Evolutionary conservation across 2,329 filamentous ascomycete species (phyloP).

Genomic region (Thielaviopsis punctulata): DNA sequence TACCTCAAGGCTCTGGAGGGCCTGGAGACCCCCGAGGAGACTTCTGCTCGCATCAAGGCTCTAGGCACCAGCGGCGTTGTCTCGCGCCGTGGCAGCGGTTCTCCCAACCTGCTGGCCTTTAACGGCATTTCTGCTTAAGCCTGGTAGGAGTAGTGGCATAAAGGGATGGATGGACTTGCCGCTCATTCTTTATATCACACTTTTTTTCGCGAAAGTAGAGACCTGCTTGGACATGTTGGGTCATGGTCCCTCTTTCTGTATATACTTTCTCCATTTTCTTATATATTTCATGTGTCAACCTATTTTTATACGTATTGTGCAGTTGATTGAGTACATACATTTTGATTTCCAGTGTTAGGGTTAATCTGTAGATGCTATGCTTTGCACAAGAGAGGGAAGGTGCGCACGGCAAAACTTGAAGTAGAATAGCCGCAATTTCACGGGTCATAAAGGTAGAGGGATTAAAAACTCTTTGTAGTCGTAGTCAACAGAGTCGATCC

Average conservation of each 20-base stretch:
- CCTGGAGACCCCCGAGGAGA: slow-evolving; percentile 24
- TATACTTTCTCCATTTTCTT: not conserved
- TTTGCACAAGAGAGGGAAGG: not conserved
- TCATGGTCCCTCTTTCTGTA: too few species aligned
- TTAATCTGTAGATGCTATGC: not conserved
- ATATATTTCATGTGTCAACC: not conserved
- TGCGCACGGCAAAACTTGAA: not conserved
- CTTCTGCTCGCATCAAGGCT: slow-evolving; percentile 29
- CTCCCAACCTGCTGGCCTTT: slow-evolving; percentile 36
- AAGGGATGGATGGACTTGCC: too few species aligned
- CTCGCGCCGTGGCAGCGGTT: slow-evolving; percentile 24
- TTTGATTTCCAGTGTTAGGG: too few species aligned
- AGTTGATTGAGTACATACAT: too few species aligned
- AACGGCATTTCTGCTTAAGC: slow-evolving; percentile 23
- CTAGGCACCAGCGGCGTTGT: slow-evolving; percentile 26
- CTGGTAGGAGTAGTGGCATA: too few species aligned
- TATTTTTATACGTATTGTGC: not conserved
- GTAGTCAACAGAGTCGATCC: too few species aligned
- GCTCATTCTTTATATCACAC: too few species aligned
- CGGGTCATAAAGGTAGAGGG: too few species aligned
- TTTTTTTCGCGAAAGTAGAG: too few species aligned
- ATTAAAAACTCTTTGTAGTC: too few species aligned
- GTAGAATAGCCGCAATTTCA: not conserved
- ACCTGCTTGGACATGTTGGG: too few species aligned
- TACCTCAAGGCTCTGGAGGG: slow-evolving; percentile 29